These are phyloP conservation scores for Purpureocillium takamizusanense DNA, from an alignment of 2,329 filamentous ascomycete species.

Conservation along the genomic window DNA sequence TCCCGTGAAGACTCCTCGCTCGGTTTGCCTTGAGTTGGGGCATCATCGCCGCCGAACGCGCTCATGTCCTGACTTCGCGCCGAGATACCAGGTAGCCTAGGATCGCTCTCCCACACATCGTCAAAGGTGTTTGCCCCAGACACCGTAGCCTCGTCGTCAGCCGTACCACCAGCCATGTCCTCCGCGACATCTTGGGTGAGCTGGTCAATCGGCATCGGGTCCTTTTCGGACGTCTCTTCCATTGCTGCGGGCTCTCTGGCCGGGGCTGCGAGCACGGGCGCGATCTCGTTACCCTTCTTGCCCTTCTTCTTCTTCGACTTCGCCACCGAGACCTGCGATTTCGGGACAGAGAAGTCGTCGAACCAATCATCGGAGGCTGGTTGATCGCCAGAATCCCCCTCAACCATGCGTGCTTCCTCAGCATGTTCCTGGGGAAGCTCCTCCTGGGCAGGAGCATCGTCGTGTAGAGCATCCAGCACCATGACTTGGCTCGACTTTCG, in stretches of 20 bases:
- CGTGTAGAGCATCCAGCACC: conserved; percentile 2
- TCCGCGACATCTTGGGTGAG: background rate
- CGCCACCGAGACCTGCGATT: conserved; percentile 2
- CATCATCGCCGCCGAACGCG: background rate
- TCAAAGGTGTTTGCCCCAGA: background rate
- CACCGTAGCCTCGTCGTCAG: background rate
- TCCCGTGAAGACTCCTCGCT: no score
- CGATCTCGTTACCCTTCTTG: conserved; percentile 9
- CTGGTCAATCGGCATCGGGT: background rate
- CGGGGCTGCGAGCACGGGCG: no score
- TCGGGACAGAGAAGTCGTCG: conserved; percentile 6
- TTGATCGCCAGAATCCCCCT: conserved; percentile 1
- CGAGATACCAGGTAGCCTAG: background rate
- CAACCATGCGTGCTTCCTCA: background rate
- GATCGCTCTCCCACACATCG: conserved; percentile 1
- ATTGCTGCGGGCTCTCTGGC: no score
- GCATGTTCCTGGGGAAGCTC: background rate
- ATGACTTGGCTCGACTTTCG: conserved; percentile 10
- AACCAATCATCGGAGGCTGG: conserved; percentile 4
- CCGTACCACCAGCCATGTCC: background rate
- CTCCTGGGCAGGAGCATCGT: background rate
- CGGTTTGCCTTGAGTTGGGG: no score
- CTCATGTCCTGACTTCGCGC: background rate
- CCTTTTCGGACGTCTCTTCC: no score
- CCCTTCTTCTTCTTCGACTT: conserved; percentile 20